Evolutionary conservation across 1,139 yeast species (phyloP).

Genomic region (Pichia sp.): DNA sequence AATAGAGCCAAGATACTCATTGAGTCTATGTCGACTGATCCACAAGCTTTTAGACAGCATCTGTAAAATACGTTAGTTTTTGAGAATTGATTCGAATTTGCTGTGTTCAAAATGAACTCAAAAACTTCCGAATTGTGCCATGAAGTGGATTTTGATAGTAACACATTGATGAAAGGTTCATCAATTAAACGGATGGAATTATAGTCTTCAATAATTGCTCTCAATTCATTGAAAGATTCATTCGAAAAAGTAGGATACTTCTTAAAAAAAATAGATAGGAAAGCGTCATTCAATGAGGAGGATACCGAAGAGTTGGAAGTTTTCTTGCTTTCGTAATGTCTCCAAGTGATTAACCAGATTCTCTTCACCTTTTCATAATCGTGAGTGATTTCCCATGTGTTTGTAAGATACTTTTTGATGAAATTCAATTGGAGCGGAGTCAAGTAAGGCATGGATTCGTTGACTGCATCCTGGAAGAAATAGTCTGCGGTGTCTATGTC

Average conservation of each 20-base stretch:
- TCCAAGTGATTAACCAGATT: slow-evolving; percentile 63
- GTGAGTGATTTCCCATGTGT: slow-evolving; percentile 54
- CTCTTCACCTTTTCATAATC: slow-evolving; percentile 56
- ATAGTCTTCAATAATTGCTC: slow-evolving; percentile 54
- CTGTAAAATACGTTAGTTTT: slow-evolving; percentile 73
- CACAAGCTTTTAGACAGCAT: slow-evolving; percentile 71
- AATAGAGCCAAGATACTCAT: slow-evolving; percentile 57
- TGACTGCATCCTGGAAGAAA: slow-evolving; percentile 69
- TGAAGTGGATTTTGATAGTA: slow-evolving; percentile 59
- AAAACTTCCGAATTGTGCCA: slow-evolving; percentile 70
- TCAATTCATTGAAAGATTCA: slow-evolving; percentile 56
- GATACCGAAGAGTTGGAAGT: slow-evolving; percentile 63
- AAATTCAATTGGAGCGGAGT: slow-evolving; percentile 73
- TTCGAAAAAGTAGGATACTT: slow-evolving; percentile 50
- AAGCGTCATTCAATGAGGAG: slow-evolving; percentile 64
- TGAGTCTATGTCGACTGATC: slow-evolving; percentile 55
- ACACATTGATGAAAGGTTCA: slow-evolving; percentile 75
- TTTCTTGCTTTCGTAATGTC: slow-evolving; percentile 47
- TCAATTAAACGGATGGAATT: slow-evolving; percentile 56
- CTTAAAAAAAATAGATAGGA: slow-evolving; percentile 65
- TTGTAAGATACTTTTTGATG: slow-evolving; percentile 61
- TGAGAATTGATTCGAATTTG: slow-evolving; percentile 52
- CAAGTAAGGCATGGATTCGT: slow-evolving; percentile 64
- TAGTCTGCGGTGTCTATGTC: slow-evolving; percentile 68
- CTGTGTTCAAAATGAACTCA: slow-evolving; percentile 59